These are phyloP conservation scores for Sphagnum fallax DNA, from an alignment of 228 moss, liverwort and hornwort genomes.

Conservation along the genomic window DNA sequence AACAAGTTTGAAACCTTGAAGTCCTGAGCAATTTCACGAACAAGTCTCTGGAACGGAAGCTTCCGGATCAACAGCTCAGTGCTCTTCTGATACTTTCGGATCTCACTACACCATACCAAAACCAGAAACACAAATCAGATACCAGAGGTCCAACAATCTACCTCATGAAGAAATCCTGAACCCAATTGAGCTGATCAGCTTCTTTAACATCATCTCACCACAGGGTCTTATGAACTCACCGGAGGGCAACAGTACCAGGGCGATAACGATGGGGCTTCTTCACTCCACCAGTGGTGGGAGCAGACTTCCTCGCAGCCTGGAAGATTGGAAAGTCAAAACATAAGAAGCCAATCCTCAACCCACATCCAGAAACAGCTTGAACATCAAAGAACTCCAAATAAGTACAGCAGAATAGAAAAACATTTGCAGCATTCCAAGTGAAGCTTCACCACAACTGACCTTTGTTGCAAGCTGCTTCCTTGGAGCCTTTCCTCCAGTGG, in stretches of 20 bases:
- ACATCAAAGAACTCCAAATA: no score
- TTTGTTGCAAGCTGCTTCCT: constrained; percentile 55
- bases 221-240: constrained; percentile 9
- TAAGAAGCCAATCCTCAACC: no score
- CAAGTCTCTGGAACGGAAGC: constrained; percentile 40
- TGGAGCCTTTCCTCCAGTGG: constrained; percentile 49
- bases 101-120: constrained; percentile 24
- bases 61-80: constrained; percentile 41
- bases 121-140: no score
- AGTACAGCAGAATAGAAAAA: no score
- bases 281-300: constrained; percentile 48
- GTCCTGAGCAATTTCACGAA: constrained; percentile 56
- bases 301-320: constrained; percentile 52
- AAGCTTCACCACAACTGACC: constrained; percentile 8
- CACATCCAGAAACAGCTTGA: no score
- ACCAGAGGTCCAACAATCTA: no score
- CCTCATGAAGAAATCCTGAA: no score
- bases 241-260: constrained; percentile 49
- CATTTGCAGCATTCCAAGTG: no score
- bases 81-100: constrained; percentile 46
- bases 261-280: constrained; percentile 56
- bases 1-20: constrained; percentile 25
- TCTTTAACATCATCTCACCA: neutral
- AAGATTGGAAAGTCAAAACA: neutral
- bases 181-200: neutral